Base-by-base conservation (phyloP, 768 basidiomycete species). In the Lactifluus echinatus region DNA sequence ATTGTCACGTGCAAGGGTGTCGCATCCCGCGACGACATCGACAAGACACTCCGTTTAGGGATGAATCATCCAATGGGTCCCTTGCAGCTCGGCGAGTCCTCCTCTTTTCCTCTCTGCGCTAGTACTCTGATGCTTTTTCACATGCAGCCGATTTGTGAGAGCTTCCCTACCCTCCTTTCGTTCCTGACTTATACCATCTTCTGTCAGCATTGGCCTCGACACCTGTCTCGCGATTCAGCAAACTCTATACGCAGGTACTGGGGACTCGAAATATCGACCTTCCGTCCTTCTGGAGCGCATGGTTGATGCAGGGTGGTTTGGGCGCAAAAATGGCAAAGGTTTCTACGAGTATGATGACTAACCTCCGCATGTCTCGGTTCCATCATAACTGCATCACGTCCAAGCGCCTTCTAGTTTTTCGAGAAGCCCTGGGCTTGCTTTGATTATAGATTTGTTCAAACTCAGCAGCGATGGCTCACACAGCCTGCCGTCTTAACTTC, bases 1-100 rank as follows among this genome's bases (percentile, higher is more conserved):
- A 42, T 19, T 24, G 43, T 34, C 37, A 26, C 40, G 28, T 37
- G 23, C 28, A 8, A 53, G 49, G 94, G 93, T 1, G 80, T 85
- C n/a, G 94, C 93, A 1, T 90, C 89, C 2, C 82, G 89, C 21
- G 92, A 96, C 50, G 93, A 97, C 67, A 96, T 98, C 57, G 94
- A 98, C 72, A 93, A 86, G 63, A 97, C 93, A 0, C 80, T 97
- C 49, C 87, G 85, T 67, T 75, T 97, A 21, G 95, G 94, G 33
- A 95, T 95, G 91, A 85, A 85, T 61, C 89, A 93, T 66, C 92
- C 93, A 3, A 94, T 96, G 89, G 93, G 94, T 3, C 93, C 93
- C 2, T 72, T 96, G 6, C 89, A 93, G 64, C 79, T 95, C 17
- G 92, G 89, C 82, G 62, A 50, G 71, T 53, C 42, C 8, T 7